A percentile compares a stretch with the other conserved stretches of the same genome.
These are phyloP conservation scores for Yamadazyma triangularis DNA, from an alignment of 1,139 yeast species.

Conservation along the genomic window DNA sequence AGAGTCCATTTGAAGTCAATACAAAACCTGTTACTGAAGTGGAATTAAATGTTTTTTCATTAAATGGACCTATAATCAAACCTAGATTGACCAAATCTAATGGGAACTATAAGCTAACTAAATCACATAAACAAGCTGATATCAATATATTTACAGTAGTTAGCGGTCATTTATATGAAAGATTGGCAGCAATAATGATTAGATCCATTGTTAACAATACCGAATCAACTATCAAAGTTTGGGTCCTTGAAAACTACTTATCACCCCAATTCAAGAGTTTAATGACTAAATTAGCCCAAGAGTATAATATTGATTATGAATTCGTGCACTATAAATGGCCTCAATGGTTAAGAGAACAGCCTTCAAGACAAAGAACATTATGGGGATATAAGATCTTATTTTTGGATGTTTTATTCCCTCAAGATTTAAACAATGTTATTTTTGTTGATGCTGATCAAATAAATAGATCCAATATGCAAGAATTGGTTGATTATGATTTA, in stretches of 20 bases:
- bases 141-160: slow-evolving; percentile 83
- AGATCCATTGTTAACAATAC: slow-evolving; percentile 72
- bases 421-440: slow-evolving; percentile 64
- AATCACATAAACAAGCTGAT: slow-evolving; percentile 37
- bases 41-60: slow-evolving; percentile 27
- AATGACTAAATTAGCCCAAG: slow-evolving; percentile 58
- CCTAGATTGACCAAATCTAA: slow-evolving; percentile 34
- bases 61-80: slow-evolving; percentile 43
- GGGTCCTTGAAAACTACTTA: slow-evolving; percentile 80
- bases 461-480: slow-evolving; percentile 68
- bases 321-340: slow-evolving; percentile 90
- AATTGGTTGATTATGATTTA: slow-evolving; percentile 60
- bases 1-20: slow-evolving; percentile 24
- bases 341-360: slow-evolving; percentile 72
- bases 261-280: slow-evolving; percentile 63
- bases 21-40: slow-evolving; percentile 13
- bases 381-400: slow-evolving; percentile 90
- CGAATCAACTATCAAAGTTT: slow-evolving; percentile 64
- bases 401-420: slow-evolving; percentile 83
- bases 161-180: slow-evolving; percentile 73
- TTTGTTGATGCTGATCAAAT: slow-evolving; percentile 87
- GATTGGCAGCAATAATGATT: slow-evolving; percentile 72
- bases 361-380: slow-evolving; percentile 70
- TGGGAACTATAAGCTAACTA: slow-evolving; percentile 20
- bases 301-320: slow-evolving; percentile 62